Evolutionary conservation across 2,329 filamentous ascomycete species (phyloP).

Genomic region (Xylariaceae sp.): DNA sequence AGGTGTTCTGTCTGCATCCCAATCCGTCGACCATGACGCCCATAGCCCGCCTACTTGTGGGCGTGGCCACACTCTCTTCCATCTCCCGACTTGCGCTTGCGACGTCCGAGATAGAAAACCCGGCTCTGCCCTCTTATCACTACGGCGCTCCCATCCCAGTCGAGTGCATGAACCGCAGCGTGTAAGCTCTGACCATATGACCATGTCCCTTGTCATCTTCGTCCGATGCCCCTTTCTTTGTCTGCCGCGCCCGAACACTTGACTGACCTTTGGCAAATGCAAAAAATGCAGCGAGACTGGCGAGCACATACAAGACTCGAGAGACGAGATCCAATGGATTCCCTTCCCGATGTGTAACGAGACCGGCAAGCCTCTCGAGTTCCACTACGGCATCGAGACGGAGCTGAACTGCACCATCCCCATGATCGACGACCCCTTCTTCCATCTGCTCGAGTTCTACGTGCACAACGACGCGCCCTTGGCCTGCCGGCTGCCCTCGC

Average conservation of each 20-base stretch:
- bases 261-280: background rate
- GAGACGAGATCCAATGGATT: constrained; percentile 83
- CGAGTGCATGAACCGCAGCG: constrained; percentile 68
- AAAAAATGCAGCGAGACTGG: constrained; percentile 65
- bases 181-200: constrained; percentile 45
- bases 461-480: constrained; percentile 93
- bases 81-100: constrained; percentile 14
- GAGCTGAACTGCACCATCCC: constrained; percentile 82
- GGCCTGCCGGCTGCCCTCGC: constrained; percentile 80
- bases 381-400: constrained; percentile 76
- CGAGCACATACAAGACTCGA: constrained; percentile 77
- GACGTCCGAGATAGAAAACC: constrained; percentile 29
- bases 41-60: constrained; percentile 16
- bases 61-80: constrained; percentile 14
- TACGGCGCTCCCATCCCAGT: constrained; percentile 64
- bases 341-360: constrained; percentile 90
- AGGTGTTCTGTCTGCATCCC: too few relatives aligned
- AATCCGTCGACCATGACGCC: constrained; percentile 19
- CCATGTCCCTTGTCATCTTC: background rate
- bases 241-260: constrained; percentile 3
- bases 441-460: constrained; percentile 93
- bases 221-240: background rate
- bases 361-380: constrained; percentile 72
- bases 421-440: constrained; percentile 72
- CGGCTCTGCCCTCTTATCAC: constrained; percentile 54